phyloP scores from a whole-genome alignment of 2,329 filamentous ascomycete genomes.

The Ilyonectria robusta region DNA sequence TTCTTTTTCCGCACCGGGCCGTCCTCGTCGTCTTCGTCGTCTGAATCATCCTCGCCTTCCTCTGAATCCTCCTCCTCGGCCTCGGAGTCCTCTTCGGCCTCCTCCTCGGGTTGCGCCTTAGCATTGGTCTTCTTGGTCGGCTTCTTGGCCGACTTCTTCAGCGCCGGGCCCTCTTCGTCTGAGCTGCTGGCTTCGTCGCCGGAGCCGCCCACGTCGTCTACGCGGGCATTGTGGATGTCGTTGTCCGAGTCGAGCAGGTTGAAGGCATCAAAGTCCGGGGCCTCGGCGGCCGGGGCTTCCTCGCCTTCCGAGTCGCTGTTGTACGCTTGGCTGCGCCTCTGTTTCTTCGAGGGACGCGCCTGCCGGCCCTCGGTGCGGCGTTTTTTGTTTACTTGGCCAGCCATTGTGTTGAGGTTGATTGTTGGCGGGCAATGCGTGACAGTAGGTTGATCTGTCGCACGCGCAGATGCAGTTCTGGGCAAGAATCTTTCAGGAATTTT shows the following conservation, averaged over 20 bases:
- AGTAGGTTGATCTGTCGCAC: conserved; percentile 27
- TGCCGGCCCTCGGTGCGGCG: conserved; percentile 49
- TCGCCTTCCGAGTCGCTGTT: conserved; percentile 67
- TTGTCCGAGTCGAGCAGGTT: conserved; percentile 72
- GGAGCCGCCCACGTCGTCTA: conserved; percentile 63
- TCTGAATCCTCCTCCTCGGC: conserved; percentile 49
- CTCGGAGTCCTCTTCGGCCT: conserved; percentile 41
- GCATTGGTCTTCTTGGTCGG: conserved; percentile 49
- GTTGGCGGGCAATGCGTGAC: conserved; percentile 30
- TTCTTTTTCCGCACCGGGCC: conserved; percentile 60
- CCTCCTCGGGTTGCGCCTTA: conserved; percentile 40
- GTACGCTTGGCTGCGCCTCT: conserved; percentile 65
- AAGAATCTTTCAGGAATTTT: conserved; percentile 41
- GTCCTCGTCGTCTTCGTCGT: conserved; percentile 56
- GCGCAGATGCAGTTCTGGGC: conserved; percentile 32
- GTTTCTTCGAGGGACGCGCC: conserved; percentile 65
- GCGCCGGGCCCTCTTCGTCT: conserved; percentile 52
- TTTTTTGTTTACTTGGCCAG: conserved; percentile 52
- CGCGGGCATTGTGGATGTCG: conserved; percentile 67
- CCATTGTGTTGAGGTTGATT: conserved; percentile 49
- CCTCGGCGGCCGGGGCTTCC: conserved; percentile 60
- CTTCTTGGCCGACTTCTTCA: conserved; percentile 50
- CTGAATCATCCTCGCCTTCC: conserved; percentile 59
- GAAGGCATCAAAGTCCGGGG: conserved; percentile 64
- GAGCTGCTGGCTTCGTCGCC: conserved; percentile 55